phyloP scores from a whole-genome alignment of 1,284 basidiomycete genomes.

The Ceratobasidium sp. region DNA sequence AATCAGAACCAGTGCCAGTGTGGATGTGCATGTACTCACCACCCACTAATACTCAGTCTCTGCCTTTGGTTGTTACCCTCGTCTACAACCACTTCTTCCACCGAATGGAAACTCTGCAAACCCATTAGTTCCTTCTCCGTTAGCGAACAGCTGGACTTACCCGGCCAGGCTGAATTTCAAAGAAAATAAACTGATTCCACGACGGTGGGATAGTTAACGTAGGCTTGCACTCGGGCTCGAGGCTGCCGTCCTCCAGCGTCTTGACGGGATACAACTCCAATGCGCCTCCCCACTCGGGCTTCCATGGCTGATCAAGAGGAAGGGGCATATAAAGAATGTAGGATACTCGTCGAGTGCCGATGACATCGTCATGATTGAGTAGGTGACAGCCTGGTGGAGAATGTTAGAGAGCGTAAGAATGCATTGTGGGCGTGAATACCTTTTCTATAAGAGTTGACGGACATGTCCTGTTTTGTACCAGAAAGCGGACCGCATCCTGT shows the following conservation, averaged over 20 bases:
- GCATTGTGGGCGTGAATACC: slow-evolving; percentile 47
- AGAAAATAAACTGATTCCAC: slow-evolving; percentile 98
- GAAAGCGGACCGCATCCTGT: slow-evolving; percentile 94
- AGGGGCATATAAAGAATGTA: slow-evolving; percentile 98
- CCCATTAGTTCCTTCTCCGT: background rate
- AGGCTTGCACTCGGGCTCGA: slow-evolving; percentile 68
- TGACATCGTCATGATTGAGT: slow-evolving; percentile 97
- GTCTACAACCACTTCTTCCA: slow-evolving; percentile 92
- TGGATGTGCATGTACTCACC: slow-evolving; percentile 55
- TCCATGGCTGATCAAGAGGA: slow-evolving; percentile 72
- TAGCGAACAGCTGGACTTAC: slow-evolving; percentile 2
- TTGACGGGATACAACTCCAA: slow-evolving; percentile 86
- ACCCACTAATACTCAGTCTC: slow-evolving; percentile 90
- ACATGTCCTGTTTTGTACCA: slow-evolving; percentile 94
- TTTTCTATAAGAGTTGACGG: slow-evolving; percentile 89
- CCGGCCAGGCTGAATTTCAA: slow-evolving; percentile 65
- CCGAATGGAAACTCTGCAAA: slow-evolving; percentile 88
- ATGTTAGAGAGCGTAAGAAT: background rate
- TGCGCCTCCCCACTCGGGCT: slow-evolving; percentile 89
- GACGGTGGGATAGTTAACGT: slow-evolving; percentile 73
- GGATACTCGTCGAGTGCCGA: slow-evolving; percentile 91
- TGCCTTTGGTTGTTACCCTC: slow-evolving; percentile 70
- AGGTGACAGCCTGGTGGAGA: slow-evolving; percentile 81
- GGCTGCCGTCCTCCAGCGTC: slow-evolving; percentile 12
- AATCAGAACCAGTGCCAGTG: background rate